These are phyloP conservation scores for Lithocarpus polystachyus DNA, from an alignment of 306 rosid species.

Conservation along the genomic window DNA sequence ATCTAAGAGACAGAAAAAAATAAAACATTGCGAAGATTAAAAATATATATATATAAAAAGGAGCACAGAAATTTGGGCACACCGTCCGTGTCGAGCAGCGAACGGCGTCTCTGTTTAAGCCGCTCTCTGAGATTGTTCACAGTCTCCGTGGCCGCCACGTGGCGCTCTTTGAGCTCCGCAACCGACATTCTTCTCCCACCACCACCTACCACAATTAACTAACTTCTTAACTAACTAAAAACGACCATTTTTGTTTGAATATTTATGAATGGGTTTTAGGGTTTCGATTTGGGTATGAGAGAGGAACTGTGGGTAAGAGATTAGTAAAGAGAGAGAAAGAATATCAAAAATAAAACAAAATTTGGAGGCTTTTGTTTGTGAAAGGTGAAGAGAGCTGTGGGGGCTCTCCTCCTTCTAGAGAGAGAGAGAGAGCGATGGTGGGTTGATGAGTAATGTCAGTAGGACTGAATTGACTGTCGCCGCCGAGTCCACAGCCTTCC, in stretches of 20 bases:
- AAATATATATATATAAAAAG: too few relatives aligned
- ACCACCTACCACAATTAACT: neutral
- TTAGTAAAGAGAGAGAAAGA: too few relatives aligned
- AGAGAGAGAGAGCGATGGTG: neutral
- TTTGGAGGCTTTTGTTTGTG: neutral
- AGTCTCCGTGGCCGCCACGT: constrained; percentile 67
- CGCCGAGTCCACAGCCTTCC: neutral
- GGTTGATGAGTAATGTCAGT: too few relatives aligned
- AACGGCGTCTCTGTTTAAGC: constrained; percentile 60
- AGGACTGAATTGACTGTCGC: neutral
- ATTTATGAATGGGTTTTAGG: neutral
- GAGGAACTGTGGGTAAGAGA: too few relatives aligned
- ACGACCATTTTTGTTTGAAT: neutral
- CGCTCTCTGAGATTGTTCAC: constrained; percentile 78
- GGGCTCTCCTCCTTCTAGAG: too few relatives aligned
- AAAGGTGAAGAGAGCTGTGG: neutral
- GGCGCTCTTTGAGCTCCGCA: constrained; percentile 90
- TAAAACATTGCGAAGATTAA: neutral
- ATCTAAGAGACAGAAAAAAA: constrained; percentile 11
- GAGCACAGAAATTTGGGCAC: neutral
- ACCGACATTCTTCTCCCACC: constrained; percentile 56
- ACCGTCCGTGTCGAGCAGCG: constrained; percentile 88
- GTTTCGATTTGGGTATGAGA: too few relatives aligned
- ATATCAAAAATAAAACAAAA: neutral
- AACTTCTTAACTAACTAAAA: neutral